Percentiles rank a stretch among this genome's conserved stretches.
Conservation (phyloP, 257 asterid species). For the Ilex aquifolium region DNA sequence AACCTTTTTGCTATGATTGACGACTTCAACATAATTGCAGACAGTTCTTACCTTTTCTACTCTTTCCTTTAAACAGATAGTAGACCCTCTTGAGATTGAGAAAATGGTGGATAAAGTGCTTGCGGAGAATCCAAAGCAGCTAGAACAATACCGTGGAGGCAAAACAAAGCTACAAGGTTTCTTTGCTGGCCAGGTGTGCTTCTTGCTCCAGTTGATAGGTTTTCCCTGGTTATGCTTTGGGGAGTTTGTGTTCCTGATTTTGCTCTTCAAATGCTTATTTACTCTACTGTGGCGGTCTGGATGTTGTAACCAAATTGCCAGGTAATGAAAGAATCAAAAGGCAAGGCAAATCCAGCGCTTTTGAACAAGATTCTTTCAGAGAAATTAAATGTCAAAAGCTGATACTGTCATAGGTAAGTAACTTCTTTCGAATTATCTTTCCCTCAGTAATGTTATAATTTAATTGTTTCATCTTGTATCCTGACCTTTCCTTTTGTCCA, state of each 20-base stretch:
- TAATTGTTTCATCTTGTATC: background rate
- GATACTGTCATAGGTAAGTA: constrained; percentile 12
- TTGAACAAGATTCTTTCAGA: constrained; percentile 78
- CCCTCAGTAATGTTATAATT: no score
- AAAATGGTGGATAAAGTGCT: constrained; percentile 83
- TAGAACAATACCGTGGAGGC: constrained; percentile 84
- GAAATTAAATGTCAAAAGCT: constrained; percentile 52
- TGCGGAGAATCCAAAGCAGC: constrained; percentile 67
- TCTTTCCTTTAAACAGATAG: constrained; percentile 44
- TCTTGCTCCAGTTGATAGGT: constrained; percentile 1
- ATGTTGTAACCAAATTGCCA: constrained; percentile 17
- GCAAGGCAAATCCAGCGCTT: constrained; percentile 88
- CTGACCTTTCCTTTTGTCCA: background rate
- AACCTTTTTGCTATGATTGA: no score
- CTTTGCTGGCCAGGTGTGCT: constrained; percentile 92
- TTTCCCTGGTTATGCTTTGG: constrained; percentile 6
- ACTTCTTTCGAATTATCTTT: background rate
- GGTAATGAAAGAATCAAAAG: constrained; percentile 92
- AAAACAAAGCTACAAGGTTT: constrained; percentile 89
- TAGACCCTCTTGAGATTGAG: constrained; percentile 81
- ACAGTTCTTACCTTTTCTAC: background rate
- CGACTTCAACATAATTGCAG: no score
- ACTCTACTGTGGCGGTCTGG: constrained; percentile 1
- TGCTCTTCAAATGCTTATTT: background rate
- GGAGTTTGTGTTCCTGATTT: background rate